Evolutionary conservation across 2,329 filamentous ascomycete genomes (phyloP).

Genomic region (Helotiales sp.): DNA sequence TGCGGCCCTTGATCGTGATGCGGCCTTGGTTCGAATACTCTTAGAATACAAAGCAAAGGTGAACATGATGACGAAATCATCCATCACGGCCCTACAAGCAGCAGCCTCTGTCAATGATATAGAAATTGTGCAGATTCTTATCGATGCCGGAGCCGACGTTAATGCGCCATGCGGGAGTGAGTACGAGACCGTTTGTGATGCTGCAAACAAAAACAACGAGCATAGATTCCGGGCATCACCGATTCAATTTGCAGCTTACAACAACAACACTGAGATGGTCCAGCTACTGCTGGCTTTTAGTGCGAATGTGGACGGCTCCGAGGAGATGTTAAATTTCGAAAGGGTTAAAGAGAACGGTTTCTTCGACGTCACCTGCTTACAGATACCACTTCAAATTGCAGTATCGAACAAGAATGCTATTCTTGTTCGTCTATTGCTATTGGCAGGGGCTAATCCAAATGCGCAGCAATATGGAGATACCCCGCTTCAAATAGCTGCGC

Average conservation of each 20-base stretch:
- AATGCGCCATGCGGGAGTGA: conserved; percentile 10
- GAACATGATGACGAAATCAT: conserved; percentile 9
- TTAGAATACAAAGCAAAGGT: conserved; percentile 10
- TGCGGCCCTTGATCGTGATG: conserved; percentile 10
- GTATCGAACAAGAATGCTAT: conserved; percentile 8
- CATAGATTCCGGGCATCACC: conserved; percentile 8
- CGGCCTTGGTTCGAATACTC: conserved; percentile 11
- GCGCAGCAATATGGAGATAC: conserved; percentile 12
- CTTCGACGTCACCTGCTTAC: background rate
- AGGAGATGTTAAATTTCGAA: no score
- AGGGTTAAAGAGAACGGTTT: background rate
- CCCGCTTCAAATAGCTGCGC: conserved; percentile 15
- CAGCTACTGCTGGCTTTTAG: conserved; percentile 13
- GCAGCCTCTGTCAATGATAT: conserved; percentile 8
- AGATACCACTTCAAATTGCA: conserved; percentile 19
- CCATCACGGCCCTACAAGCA: conserved; percentile 14
- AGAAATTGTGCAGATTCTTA: conserved; percentile 38
- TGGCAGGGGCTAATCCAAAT: conserved; percentile 25
- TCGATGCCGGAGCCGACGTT: conserved; percentile 51
- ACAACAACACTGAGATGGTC: conserved; percentile 15
- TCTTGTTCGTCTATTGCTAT: conserved; percentile 19
- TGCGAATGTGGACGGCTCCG: conserved; percentile 18
- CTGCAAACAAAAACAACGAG: background rate
- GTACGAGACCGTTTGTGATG: conserved; percentile 9
- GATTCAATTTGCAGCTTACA: conserved; percentile 16